Conservation (phyloP, 2,329 filamentous ascomycete species). For the Neurospora crassa region DNA sequence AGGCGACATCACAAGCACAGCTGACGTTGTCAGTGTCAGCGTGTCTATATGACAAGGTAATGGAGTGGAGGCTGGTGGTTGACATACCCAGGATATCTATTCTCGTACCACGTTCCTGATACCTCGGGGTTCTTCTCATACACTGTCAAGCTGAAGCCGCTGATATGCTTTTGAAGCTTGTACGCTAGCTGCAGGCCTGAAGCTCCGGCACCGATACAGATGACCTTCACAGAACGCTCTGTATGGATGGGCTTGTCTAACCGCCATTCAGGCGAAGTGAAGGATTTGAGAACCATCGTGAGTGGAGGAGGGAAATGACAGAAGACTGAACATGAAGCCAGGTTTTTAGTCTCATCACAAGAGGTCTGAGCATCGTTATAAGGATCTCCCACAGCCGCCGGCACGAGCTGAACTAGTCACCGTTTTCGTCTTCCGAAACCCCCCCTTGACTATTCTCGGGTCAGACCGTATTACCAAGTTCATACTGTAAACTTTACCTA, state of each 20-base stretch:
- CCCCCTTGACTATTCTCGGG: neutral
- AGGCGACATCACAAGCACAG: neutral
- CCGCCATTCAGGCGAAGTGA: neutral
- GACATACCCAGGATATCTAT: neutral
- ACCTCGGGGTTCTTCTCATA: neutral
- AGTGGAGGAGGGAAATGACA: neutral
- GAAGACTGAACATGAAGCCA: neutral
- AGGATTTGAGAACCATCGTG: neutral
- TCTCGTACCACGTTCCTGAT: neutral
- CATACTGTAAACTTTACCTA: neutral
- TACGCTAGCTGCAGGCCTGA: conserved; percentile 38
- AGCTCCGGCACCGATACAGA: conserved; percentile 38
- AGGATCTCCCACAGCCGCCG: neutral
- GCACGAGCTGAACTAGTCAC: neutral
- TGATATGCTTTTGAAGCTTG: conserved; percentile 35
- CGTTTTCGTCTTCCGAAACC: neutral
- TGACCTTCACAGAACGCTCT: conserved; percentile 14
- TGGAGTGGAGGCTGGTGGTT: neutral
- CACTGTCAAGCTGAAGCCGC: conserved; percentile 25
- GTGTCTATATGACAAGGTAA: neutral
- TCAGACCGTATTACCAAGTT: neutral
- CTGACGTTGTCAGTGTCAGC: neutral
- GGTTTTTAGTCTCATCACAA: neutral
- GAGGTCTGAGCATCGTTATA: neutral
- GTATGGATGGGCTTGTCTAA: conserved; percentile 20